phyloP scores from a whole-genome alignment of 164 flowering plant species.

The Chimonanthus praecox region DNA sequence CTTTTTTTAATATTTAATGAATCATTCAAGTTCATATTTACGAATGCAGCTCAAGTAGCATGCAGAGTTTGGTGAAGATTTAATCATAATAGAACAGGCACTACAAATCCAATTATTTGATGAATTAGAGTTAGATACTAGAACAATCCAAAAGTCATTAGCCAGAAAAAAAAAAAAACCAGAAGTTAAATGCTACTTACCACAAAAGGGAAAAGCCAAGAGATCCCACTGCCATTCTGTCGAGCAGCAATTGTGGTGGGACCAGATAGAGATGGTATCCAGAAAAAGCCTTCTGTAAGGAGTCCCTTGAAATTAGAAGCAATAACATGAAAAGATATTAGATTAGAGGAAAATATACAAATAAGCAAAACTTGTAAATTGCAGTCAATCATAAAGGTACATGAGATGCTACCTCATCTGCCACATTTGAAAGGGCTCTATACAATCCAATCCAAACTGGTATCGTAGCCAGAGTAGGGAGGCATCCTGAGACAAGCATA shows the following conservation, averaged over 20 bases:
- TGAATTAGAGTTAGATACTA: not conserved
- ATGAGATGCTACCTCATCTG: slow-evolving; percentile 64
- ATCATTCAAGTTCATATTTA: not conserved
- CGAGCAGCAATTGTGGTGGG: slow-evolving; percentile 91
- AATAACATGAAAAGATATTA: not conserved
- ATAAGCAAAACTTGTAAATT: not conserved
- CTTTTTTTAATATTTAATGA: too few relatives aligned
- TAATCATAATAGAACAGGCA: not conserved
- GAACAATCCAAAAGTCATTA: not conserved
- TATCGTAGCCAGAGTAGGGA: slow-evolving; percentile 94
- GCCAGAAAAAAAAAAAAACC: not conserved
- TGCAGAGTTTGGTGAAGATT: not conserved
- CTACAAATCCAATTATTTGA: not conserved
- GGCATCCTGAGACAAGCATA: slow-evolving; percentile 55
- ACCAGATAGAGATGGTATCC: slow-evolving; percentile 99
- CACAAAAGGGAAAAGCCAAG: slow-evolving; percentile 95
- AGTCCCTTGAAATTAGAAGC: slow-evolving; percentile 59
- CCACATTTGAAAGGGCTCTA: slow-evolving; percentile 96
- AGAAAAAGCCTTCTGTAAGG: slow-evolving; percentile 93
- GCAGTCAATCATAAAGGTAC: not conserved
- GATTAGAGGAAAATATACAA: not conserved
- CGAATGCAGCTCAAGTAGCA: not conserved
- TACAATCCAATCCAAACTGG: slow-evolving; percentile 98
- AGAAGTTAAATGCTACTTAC: slow-evolving; percentile 35
- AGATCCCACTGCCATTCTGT: slow-evolving; percentile 83